Evolutionary conservation across 2,329 filamentous ascomycete genomes (phyloP), one percentile per base, ranked within the genome.

Genomic region (Ophiocordyceps polyrhachis-furcata): DNA sequence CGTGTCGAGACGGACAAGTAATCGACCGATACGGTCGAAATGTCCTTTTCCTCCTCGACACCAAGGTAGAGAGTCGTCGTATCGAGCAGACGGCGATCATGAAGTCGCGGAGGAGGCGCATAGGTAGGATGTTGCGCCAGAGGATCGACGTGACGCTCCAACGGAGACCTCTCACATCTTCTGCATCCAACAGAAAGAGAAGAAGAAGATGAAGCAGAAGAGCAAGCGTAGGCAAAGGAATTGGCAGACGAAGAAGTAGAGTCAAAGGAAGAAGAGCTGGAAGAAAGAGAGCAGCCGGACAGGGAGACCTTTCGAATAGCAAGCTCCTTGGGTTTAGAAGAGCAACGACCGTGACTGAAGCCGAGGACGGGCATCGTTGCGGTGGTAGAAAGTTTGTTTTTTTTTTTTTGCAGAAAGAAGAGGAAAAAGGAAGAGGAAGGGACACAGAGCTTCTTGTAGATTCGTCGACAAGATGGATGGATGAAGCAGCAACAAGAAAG

Each of bases 241-340:
- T 31, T 40, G 7, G 55, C 52, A 28, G 53, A 53, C 7, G 59
- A 56, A 15, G 53, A 55, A 20, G 25, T 5, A 28, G 25, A 28
- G 25, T 28, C 25, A 28, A 28, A 28, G 9, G 54, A 54, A 40
- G 58, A 55, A 40, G 61, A 64, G 53, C 58, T 57, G 7, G 58
- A 60, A 8, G 58, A 59, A 45, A 63, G 57, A 1, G 62, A 64
- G 44, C 56, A 61, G 48, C 62, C 62, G 17, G 62, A 64, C 51
- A 63, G 61, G 41, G 62, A 64, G 42, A 64, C 51, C 53, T 65
- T 65, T 53, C 62, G 60, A 46, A 65, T 63, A 48, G 62, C 59
- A 21, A 65, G 56, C 44, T 63, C 56, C 42, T 59, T 55, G 31
- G 62, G 58, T 49, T 57, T 58, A 47, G 54, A 48, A 43, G 55